Evolutionary conservation across 768 basidiomycete species (phyloP).

Genomic region (Boletus pseudopeckii): DNA sequence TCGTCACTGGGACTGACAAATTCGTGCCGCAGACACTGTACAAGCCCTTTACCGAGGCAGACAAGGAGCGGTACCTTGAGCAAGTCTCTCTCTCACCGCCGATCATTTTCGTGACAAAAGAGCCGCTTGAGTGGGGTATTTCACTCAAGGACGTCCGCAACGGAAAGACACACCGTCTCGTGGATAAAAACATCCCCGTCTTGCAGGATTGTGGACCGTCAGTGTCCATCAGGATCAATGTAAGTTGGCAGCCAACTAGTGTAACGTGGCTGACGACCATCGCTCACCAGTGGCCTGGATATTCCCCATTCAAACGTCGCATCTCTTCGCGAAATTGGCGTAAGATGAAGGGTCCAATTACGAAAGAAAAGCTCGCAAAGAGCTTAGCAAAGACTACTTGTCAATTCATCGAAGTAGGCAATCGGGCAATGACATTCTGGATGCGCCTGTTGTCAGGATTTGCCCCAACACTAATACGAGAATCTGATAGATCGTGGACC

Average conservation of each 20-base stretch:
- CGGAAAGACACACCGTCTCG: conserved; percentile 51
- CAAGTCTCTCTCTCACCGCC: conserved; percentile 57
- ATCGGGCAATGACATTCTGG: neutral
- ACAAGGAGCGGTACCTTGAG: conserved; percentile 69
- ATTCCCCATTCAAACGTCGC: conserved; percentile 65
- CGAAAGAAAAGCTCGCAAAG: conserved; percentile 54
- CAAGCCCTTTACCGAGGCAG: conserved; percentile 66
- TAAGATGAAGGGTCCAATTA: conserved; percentile 65
- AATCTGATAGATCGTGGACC: too few species aligned
- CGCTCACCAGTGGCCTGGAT: conserved; percentile 66
- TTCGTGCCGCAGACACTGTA: conserved; percentile 69
- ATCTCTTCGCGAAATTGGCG: conserved; percentile 75
- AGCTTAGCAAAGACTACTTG: conserved; percentile 66
- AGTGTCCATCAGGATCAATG: conserved; percentile 69
- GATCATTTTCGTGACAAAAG: conserved; percentile 55
- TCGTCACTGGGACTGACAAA: conserved; percentile 34
- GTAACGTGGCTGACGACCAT: neutral
- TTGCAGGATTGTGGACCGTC: conserved; percentile 68
- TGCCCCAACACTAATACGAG: neutral
- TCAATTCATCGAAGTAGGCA: conserved; percentile 55
- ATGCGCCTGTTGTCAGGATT: neutral
- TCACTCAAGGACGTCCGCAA: conserved; percentile 56
- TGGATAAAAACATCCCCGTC: conserved; percentile 53
- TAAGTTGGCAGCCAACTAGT: conserved; percentile 21
- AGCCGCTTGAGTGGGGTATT: conserved; percentile 57